Conservation (phyloP, 441 rosid species). For the Codiaeum variegatum region DNA sequence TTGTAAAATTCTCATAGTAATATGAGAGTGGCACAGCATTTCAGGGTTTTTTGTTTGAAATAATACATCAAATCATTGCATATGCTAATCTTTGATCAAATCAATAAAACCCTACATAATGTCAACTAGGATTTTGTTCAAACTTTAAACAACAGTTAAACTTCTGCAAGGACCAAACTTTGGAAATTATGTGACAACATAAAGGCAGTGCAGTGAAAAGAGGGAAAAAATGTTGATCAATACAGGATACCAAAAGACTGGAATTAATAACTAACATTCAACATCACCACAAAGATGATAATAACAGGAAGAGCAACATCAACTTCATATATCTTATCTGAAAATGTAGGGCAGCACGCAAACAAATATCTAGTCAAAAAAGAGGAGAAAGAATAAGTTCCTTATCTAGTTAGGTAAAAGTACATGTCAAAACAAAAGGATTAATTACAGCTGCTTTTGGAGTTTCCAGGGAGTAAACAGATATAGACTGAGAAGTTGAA, state of each 20-base stretch:
- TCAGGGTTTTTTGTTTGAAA: background rate
- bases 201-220: background rate
- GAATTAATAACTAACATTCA: background rate
- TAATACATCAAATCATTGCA: background rate
- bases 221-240: background rate
- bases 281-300: background rate
- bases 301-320: background rate
- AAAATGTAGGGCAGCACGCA: background rate
- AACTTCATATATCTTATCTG: background rate
- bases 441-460: slow-evolving; percentile 26
- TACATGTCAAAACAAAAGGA: slow-evolving; percentile 5
- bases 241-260: background rate
- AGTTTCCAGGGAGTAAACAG: slow-evolving; percentile 24
- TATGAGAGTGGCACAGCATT: background rate
- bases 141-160: background rate
- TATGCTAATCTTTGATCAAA: background rate
- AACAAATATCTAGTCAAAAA: background rate
- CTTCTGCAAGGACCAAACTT: background rate
- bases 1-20: background rate
- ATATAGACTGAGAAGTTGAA: slow-evolving; percentile 43
- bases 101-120: background rate
- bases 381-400: background rate
- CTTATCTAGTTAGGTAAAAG: background rate
- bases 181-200: background rate
- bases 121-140: background rate